phyloP scores from a whole-genome alignment of 768 basidiomycete species.

The Rhodotorula kratochvilovae region DNA sequence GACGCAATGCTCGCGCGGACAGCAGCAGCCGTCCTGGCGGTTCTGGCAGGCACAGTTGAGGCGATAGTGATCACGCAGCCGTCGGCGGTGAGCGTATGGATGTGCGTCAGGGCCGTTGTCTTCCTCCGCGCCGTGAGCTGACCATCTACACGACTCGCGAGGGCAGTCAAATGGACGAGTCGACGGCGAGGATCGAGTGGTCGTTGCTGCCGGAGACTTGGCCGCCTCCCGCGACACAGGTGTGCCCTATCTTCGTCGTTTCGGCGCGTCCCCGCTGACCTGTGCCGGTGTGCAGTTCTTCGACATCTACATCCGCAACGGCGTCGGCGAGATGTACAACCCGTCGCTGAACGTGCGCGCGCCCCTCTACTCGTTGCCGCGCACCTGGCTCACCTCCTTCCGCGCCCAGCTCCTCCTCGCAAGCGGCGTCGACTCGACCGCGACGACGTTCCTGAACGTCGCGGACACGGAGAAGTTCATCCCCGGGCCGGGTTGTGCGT shows the following conservation, averaged over 20 bases:
- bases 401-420: slow-evolving; percentile 2
- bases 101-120: background rate
- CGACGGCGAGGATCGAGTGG: background rate
- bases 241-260: background rate
- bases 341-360: slow-evolving; percentile 15
- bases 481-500: slow-evolving; percentile 18
- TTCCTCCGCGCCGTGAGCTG: background rate
- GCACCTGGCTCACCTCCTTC: background rate
- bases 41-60: background rate
- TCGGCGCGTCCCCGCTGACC: background rate
- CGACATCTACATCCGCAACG: slow-evolving; percentile 29
- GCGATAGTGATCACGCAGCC: background rate
- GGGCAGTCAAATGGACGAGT: background rate
- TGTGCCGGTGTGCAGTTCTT: background rate
- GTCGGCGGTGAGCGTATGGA: background rate
- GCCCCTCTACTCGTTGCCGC: accelerated
- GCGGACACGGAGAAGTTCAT: slow-evolving; percentile 1
- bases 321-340: slow-evolving; percentile 10
- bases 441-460: background rate
- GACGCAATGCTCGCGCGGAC: background rate
- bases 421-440: background rate
- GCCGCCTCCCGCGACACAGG: slow-evolving; percentile 10
- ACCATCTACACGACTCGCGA: too few relatives aligned
- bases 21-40: background rate
- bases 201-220: slow-evolving; percentile 16